Evolutionary conservation across 1,284 basidiomycete species (phyloP).

Genomic region (Boletellus sp.): DNA sequence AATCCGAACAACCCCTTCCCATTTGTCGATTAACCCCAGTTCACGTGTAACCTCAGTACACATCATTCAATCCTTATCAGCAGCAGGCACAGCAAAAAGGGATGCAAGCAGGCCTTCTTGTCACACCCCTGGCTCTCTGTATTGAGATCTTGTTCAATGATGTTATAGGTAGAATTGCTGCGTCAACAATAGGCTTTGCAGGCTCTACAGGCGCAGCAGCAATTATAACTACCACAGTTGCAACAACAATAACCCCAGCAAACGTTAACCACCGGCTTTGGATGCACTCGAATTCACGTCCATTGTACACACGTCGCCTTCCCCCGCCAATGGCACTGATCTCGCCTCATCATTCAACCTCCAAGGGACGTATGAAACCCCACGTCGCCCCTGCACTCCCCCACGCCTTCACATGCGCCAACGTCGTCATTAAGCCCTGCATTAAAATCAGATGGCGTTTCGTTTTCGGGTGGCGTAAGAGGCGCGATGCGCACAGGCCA

Average conservation of each 20-base stretch:
- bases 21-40: constrained; percentile 70
- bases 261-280: constrained; percentile 67
- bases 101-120: constrained; percentile 45
- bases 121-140: not conserved
- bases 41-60: constrained; percentile 63
- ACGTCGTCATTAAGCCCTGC: constrained; percentile 38
- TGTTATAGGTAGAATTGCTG: constrained; percentile 56
- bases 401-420: constrained; percentile 38
- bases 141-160: no score
- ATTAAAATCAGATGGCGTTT: constrained; percentile 21
- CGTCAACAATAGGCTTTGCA: constrained; percentile 45
- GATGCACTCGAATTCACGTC: constrained; percentile 39
- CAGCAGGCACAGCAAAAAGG: constrained; percentile 90
- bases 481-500: constrained; percentile 41
- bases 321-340: constrained; percentile 31
- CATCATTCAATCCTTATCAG: constrained; percentile 95
- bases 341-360: constrained; percentile 53
- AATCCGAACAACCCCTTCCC: constrained; percentile 59
- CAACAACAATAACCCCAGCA: constrained; percentile 27
- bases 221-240: constrained; percentile 36
- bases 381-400: constrained; percentile 31
- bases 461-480: constrained; percentile 23
- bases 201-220: constrained; percentile 44
- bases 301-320: constrained; percentile 37
- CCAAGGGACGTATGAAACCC: constrained; percentile 54